phyloP scores from a whole-genome alignment of 2,329 filamentous ascomycete species.

The Paecilomyces sp. region DNA sequence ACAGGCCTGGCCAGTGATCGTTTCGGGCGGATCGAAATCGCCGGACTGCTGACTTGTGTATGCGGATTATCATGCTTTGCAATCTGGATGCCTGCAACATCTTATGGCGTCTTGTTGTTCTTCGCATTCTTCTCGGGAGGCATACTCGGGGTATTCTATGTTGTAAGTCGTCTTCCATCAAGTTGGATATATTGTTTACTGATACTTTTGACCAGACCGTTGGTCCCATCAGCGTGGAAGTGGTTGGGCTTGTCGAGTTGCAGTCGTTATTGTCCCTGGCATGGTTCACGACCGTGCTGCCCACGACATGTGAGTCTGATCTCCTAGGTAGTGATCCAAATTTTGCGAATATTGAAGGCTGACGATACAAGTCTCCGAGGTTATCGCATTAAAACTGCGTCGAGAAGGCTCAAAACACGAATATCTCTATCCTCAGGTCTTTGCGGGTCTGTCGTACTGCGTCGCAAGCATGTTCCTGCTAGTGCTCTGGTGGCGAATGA shows the following conservation, averaged over 20 bases:
- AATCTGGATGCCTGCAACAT: slow-evolving; percentile 41
- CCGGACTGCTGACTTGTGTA: slow-evolving; percentile 12
- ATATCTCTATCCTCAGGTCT: slow-evolving; percentile 1
- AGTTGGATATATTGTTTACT: too few relatives aligned
- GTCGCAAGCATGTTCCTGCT: slow-evolving; percentile 15
- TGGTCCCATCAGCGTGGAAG: slow-evolving; percentile 19
- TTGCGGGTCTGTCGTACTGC: slow-evolving; percentile 1
- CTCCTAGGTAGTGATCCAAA: too few relatives aligned
- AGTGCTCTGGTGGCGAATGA: slow-evolving; percentile 8
- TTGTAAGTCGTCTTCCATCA: not conserved
- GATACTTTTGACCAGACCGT: slow-evolving; percentile 9
- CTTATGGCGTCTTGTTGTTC: slow-evolving; percentile 36
- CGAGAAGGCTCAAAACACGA: slow-evolving; percentile 29
- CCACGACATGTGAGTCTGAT: slow-evolving; percentile 36
- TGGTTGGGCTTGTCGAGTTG: slow-evolving; percentile 17
- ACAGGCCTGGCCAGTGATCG: slow-evolving; percentile 41
- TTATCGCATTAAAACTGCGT: slow-evolving; percentile 47
- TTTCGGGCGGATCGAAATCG: slow-evolving; percentile 16
- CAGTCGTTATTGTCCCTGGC: slow-evolving; percentile 17
- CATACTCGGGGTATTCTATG: slow-evolving; percentile 44
- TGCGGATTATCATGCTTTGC: slow-evolving; percentile 33
- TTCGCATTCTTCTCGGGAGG: slow-evolving; percentile 39
- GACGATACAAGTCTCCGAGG: slow-evolving; percentile 36
- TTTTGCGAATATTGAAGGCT: too few relatives aligned
- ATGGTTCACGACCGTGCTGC: slow-evolving; percentile 22